Evolutionary conservation across 2,329 filamentous ascomycete species (phyloP).

Genomic region (Fusarium siculi): DNA sequence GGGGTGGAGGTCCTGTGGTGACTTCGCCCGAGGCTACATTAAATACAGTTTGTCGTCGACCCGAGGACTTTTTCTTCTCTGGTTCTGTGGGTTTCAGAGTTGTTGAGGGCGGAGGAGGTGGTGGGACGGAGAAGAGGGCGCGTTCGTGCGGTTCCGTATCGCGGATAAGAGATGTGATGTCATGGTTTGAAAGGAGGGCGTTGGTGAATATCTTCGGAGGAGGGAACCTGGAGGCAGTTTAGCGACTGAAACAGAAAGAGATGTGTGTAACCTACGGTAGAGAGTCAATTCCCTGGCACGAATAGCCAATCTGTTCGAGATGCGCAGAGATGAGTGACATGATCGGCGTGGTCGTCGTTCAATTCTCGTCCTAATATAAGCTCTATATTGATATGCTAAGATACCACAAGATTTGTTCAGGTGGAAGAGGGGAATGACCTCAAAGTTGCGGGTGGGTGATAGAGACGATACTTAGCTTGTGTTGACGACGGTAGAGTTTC

Average conservation of each 20-base stretch:
- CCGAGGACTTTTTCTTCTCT: conserved; percentile 50
- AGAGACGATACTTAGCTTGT: not conserved
- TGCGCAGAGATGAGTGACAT: conserved; percentile 79
- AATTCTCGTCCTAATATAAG: not conserved
- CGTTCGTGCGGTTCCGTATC: conserved; percentile 96
- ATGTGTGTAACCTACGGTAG: conserved; percentile 68
- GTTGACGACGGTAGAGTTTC: conserved; percentile 30
- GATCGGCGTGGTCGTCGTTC: conserved; percentile 24
- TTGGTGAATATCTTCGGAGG: conserved; percentile 96
- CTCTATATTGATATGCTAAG: not conserved
- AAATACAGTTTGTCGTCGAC: conserved; percentile 72
- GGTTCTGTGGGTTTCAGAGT: conserved; percentile 50
- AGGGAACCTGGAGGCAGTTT: conserved; percentile 73
- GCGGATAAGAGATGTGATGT: conserved; percentile 93
- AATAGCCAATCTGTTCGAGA: conserved; percentile 80
- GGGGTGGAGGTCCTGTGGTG: conserved; percentile 64
- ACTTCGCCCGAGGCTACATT: conserved; percentile 72
- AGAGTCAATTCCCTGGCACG: conserved; percentile 79
- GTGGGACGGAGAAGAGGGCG: conserved; percentile 91
- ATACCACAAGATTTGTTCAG: not conserved
- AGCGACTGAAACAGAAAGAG: not conserved
- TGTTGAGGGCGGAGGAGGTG: conserved; percentile 66
- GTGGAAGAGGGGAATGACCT: not conserved
- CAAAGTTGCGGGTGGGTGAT: not conserved
- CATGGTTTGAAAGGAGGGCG: conserved; percentile 85